Conservation (phyloP, 495 filamentous ascomycete genomes). For the Xylaria cubensis region DNA sequence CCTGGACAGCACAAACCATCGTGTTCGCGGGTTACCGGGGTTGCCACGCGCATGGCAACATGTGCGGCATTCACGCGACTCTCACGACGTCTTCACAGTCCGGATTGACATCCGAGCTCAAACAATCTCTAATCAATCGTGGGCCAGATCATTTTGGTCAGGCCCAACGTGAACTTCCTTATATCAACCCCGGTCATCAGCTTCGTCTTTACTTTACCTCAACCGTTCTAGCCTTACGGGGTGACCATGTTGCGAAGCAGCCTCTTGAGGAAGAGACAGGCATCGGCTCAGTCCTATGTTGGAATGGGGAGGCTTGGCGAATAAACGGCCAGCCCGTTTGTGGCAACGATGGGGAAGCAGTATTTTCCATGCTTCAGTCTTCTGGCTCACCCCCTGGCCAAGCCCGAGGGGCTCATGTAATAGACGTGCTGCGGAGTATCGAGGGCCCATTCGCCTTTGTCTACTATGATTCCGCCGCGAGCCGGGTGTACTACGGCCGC, state of each 20-base stretch:
- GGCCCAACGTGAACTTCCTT: constrained; percentile 37
- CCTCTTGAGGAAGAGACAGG: constrained; percentile 66
- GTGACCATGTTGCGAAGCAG: constrained; percentile 72
- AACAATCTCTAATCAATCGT: constrained; percentile 47
- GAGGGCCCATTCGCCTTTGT: constrained; percentile 92
- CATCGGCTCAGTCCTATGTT: constrained; percentile 81
- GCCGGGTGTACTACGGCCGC: constrained; percentile 75
- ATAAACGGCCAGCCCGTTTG: constrained; percentile 60
- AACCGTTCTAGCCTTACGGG: constrained; percentile 86
- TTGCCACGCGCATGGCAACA: constrained; percentile 31
- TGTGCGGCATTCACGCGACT: constrained; percentile 57
- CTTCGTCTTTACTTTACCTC: constrained; percentile 71
- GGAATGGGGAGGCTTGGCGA: constrained; percentile 99
- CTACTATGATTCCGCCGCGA: constrained; percentile 71
- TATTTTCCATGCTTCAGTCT: constrained; percentile 69
- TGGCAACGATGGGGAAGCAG: constrained; percentile 73
- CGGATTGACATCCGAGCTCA: constrained; percentile 40
- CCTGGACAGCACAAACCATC: background rate
- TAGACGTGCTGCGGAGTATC: constrained; percentile 65
- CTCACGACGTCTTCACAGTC: constrained; percentile 37
- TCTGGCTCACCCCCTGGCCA: constrained; percentile 41
- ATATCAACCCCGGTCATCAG: constrained; percentile 31
- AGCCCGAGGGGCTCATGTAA: constrained; percentile 46
- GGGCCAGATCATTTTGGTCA: constrained; percentile 61
- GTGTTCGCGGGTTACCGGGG: constrained; percentile 8